Percentiles rank a stretch among this genome's conserved stretches.
Conservation (phyloP, 192 early-diverging fungal genomes). For the Lobulomyces angularis region DNA sequence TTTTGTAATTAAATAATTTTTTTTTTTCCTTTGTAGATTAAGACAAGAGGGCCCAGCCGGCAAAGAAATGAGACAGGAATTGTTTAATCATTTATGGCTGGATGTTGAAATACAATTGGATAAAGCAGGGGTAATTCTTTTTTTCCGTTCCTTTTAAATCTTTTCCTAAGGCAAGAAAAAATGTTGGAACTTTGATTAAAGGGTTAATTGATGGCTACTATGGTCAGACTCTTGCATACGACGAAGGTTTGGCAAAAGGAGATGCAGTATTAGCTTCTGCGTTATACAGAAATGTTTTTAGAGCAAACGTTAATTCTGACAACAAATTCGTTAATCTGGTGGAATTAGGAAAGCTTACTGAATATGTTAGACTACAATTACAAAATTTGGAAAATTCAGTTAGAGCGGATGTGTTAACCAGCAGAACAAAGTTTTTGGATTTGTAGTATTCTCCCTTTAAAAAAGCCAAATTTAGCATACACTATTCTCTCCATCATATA, state of each 20-base stretch:
- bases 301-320: not conserved
- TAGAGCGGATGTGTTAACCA: too few species aligned
- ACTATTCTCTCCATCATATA: too few species aligned
- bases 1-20: not conserved
- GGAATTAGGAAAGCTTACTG: too few species aligned
- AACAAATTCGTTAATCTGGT: not conserved
- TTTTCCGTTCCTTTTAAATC: not conserved
- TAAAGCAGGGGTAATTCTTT: slow-evolving; percentile 54
- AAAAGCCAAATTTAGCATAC: too few species aligned
- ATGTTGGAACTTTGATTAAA: slow-evolving; percentile 61
- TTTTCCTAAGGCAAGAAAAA: slow-evolving; percentile 30
- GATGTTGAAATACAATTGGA: slow-evolving; percentile 78
- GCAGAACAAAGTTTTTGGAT: too few species aligned
- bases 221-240: slow-evolving; percentile 79
- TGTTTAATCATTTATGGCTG: slow-evolving; percentile 77
- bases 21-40: slow-evolving; percentile 5
- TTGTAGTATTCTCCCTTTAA: too few species aligned
- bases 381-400: too few species aligned
- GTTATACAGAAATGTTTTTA: slow-evolving; percentile 53
- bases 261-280: slow-evolving; percentile 83
- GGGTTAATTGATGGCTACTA: slow-evolving; percentile 75
- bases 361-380: too few species aligned
- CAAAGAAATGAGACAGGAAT: slow-evolving; percentile 71
- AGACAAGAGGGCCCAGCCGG: slow-evolving; percentile 28
- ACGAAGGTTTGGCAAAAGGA: slow-evolving; percentile 73